These are phyloP conservation scores for Megacollybia marginata DNA, from an alignment of 768 basidiomycete species.

Conservation along the genomic window DNA sequence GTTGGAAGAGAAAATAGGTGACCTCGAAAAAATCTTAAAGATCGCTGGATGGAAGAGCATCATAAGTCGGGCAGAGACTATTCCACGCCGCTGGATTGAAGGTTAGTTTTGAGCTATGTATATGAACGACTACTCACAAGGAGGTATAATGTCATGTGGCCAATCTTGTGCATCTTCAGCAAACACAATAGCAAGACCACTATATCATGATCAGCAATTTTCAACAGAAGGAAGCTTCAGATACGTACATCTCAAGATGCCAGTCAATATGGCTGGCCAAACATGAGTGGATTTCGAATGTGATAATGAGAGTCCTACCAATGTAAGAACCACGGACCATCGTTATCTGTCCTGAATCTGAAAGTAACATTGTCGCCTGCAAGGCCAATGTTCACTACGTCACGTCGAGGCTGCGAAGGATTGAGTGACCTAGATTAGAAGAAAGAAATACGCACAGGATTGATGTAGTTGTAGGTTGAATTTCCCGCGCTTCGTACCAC, in stretches of 20 bases:
- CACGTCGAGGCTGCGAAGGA: constrained; percentile 24
- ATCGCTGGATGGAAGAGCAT: constrained; percentile 13
- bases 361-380: constrained; percentile 31
- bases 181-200: constrained; percentile 20
- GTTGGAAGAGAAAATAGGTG: too few relatives aligned
- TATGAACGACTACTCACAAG: too few relatives aligned
- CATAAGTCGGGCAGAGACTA: constrained; percentile 29
- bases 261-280: constrained; percentile 41
- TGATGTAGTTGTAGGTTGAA: constrained; percentile 31
- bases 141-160: constrained; percentile 3
- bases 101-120: too few relatives aligned
- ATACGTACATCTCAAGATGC: constrained; percentile 34
- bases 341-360: constrained; percentile 43
- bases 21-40: background rate
- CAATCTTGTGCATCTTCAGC: constrained; percentile 14
- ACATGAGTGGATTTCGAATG: background rate
- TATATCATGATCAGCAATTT: background rate
- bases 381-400: constrained; percentile 31
- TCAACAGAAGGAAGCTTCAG: background rate
- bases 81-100: constrained; percentile 11
- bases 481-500: constrained; percentile 36
- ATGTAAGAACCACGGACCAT: constrained; percentile 21
- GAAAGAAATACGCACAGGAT: constrained; percentile 43
- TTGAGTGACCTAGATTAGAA: constrained; percentile 15
- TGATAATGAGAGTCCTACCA: constrained; percentile 1